These are phyloP conservation scores for Amoebophrya sp. DNA, from an alignment of 169 alveolate species.

Conservation along the genomic window DNA sequence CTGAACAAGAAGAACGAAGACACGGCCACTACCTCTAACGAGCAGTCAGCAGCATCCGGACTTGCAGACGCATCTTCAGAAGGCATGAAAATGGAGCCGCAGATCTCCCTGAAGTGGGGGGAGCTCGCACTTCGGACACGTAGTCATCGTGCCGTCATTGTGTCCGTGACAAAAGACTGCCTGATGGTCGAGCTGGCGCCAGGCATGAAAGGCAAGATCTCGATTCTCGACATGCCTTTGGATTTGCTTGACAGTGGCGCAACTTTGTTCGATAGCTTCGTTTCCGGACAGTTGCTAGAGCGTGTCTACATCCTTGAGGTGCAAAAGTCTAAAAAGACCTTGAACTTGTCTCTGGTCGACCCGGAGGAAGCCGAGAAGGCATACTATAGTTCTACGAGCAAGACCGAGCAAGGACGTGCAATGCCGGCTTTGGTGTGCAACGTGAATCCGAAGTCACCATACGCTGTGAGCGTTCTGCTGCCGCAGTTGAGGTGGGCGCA, in stretches of 20 bases:
- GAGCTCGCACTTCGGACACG: no score
- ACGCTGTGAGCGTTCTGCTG: not conserved
- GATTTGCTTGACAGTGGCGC: not conserved
- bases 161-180: not conserved
- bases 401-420: not conserved
- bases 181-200: not conserved
- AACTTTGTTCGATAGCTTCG: not conserved
- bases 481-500: not conserved
- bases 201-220: not conserved
- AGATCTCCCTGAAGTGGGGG: no score
- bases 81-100: no score
- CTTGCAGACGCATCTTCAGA: no score
- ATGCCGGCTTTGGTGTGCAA: not conserved
- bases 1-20: no score
- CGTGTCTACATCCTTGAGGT: not conserved
- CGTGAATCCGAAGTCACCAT: not conserved
- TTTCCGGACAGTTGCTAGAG: not conserved
- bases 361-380: not conserved
- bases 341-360: not conserved
- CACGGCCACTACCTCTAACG: no score
- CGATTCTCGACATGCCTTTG: not conserved
- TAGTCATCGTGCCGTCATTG: not conserved
- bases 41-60: no score
- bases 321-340: not conserved
- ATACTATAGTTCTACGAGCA: not conserved